These are phyloP conservation scores for Lepidium sativum DNA, from an alignment of 345 rosid genomes.

Conservation along the genomic window DNA sequence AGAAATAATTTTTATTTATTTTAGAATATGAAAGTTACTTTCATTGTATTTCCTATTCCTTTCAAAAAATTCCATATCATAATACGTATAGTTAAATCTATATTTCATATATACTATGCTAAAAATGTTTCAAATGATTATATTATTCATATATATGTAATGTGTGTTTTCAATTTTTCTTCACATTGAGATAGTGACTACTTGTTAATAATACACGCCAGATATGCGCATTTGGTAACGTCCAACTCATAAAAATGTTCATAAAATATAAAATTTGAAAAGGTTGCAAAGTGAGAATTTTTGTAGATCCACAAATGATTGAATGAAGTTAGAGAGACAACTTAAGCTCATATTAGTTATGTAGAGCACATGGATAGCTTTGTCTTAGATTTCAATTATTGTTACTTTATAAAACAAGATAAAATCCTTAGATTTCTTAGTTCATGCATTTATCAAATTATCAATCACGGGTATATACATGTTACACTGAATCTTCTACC, in stretches of 20 bases:
- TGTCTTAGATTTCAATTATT: conserved; percentile 3
- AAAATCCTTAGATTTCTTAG: background rate
- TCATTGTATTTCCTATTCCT: background rate
- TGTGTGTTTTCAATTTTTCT: background rate
- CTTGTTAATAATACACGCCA: background rate
- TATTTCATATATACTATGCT: too few species aligned
- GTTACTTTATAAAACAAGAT: background rate
- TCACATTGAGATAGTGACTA: background rate
- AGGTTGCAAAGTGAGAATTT: background rate
- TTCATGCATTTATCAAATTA: background rate
- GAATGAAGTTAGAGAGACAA: conserved; percentile 1
- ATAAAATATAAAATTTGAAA: background rate
- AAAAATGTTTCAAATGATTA: background rate
- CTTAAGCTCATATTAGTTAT: conserved; percentile 19
- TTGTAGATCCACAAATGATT: conserved; percentile 11
- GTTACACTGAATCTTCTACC: conserved; percentile 8
- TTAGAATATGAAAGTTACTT: background rate
- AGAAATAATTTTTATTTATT: too few species aligned
- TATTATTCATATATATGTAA: background rate
- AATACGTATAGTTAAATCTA: too few species aligned
- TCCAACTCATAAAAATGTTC: background rate
- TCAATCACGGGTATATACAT: background rate
- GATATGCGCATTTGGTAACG: background rate
- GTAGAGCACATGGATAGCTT: conserved; percentile 22
- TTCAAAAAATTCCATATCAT: background rate